Evolutionary conservation across 768 basidiomycete genomes (phyloP).

Genomic region (Boletus rubroflammeus): DNA sequence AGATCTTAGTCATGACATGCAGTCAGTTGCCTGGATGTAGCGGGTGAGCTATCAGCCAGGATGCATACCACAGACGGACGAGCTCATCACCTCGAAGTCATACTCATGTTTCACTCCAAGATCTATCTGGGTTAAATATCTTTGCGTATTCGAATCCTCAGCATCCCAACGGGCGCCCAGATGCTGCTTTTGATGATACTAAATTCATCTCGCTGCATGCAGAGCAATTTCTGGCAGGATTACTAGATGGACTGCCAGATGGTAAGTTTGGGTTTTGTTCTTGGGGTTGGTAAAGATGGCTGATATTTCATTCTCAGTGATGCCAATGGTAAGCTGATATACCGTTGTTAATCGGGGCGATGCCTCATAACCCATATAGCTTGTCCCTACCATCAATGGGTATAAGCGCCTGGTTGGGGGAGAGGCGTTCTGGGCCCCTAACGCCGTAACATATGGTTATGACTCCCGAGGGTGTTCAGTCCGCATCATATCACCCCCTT

Average conservation of each 20-base stretch:
- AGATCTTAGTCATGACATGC: conserved; percentile 4
- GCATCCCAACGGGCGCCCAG: conserved; percentile 55
- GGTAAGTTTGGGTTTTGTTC: conserved; percentile 42
- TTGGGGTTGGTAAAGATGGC: not conserved
- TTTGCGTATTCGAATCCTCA: conserved; percentile 73
- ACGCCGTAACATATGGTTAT: conserved; percentile 90
- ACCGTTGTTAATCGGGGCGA: not conserved
- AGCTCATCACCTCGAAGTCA: conserved; percentile 48
- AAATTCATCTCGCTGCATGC: conserved; percentile 77
- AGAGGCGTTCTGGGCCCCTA: conserved; percentile 93
- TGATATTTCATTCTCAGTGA: conserved; percentile 44
- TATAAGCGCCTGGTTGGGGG: conserved; percentile 96
- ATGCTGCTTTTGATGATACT: conserved; percentile 77
- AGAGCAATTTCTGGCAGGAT: conserved; percentile 93
- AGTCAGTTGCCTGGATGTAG: conserved; percentile 89
- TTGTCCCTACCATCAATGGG: conserved; percentile 90
- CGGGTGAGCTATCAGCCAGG: conserved; percentile 50
- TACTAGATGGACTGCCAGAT: conserved; percentile 86
- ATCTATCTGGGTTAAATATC: conserved; percentile 64
- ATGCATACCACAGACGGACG: conserved; percentile 10
- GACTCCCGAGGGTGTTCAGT: conserved; percentile 92
- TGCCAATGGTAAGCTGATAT: conserved; percentile 66
- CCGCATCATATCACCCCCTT: conserved; percentile 89
- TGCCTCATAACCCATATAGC: conserved; percentile 34
- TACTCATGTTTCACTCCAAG: conserved; percentile 84